phyloP scores from a whole-genome alignment of 768 basidiomycete genomes.

The Coprinopsis sp. region DNA sequence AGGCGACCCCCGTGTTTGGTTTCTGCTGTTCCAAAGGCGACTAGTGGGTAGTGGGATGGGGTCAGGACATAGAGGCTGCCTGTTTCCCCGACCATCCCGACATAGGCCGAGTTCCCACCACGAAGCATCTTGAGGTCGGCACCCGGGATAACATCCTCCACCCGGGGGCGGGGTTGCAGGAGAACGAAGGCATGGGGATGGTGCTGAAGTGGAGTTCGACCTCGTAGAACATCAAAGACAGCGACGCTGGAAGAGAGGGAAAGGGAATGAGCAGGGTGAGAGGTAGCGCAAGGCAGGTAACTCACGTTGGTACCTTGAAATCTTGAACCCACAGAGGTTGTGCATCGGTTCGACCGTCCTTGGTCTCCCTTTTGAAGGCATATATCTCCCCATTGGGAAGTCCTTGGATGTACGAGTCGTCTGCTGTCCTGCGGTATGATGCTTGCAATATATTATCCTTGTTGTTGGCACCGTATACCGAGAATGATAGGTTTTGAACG shows the following conservation, averaged over 20 bases:
- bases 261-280: neutral
- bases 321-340: conserved; percentile 53
- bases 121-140: conserved; percentile 36
- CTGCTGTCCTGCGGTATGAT: conserved; percentile 70
- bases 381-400: conserved; percentile 75
- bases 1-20: conserved; percentile 9
- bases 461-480: conserved; percentile 90
- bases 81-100: conserved; percentile 70
- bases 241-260: conserved; percentile 54
- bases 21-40: conserved; percentile 51
- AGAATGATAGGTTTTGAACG: conserved; percentile 83
- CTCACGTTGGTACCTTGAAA: conserved; percentile 69
- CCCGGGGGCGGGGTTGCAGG: conserved; percentile 77
- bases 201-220: conserved; percentile 21
- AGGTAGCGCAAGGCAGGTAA: conserved; percentile 3
- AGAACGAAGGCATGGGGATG: conserved; percentile 65
- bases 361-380: conserved; percentile 52
- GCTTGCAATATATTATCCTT: conserved; percentile 71
- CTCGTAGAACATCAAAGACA: conserved; percentile 69
- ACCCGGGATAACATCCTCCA: conserved; percentile 69
- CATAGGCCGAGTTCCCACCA: conserved; percentile 65
- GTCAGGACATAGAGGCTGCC: conserved; percentile 85
- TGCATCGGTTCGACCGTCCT: conserved; percentile 19
- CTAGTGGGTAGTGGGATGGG: conserved; percentile 74
- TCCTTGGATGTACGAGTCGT: conserved; percentile 77